A percentile compares a stretch with the other conserved stretches of the same genome.
Conservation (phyloP, 192 early-diverging fungal genomes). For the Podila epicladia region DNA sequence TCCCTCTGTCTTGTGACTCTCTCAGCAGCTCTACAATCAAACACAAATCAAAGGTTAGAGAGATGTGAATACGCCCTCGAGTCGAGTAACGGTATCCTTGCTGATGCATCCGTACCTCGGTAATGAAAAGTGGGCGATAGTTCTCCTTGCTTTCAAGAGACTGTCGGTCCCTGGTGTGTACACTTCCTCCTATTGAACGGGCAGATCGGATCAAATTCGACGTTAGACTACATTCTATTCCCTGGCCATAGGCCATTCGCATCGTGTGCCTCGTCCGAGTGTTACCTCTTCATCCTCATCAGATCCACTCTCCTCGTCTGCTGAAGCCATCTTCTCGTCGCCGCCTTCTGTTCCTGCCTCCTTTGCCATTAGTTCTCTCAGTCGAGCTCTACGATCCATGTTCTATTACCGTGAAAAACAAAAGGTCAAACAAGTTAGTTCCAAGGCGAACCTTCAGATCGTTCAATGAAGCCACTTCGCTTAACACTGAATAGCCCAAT, state of each 20-base stretch:
- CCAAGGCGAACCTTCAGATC: no score
- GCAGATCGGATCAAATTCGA: no score
- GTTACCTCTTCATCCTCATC: slow-evolving; percentile 39
- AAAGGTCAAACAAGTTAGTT: neutral
- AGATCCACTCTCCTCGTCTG: slow-evolving; percentile 61
- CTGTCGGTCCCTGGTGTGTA: slow-evolving; percentile 81
- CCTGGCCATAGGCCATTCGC: no score
- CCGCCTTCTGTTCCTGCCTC: slow-evolving; percentile 51
- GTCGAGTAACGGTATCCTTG: neutral
- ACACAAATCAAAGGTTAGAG: neutral
- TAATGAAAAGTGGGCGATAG: slow-evolving; percentile 81
- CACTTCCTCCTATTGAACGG: slow-evolving; percentile 72
- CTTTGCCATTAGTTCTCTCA: slow-evolving; percentile 79
- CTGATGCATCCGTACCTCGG: slow-evolving; percentile 52
- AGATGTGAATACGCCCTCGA: neutral
- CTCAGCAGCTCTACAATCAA: slow-evolving; percentile 62
- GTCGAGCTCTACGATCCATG: slow-evolving; percentile 74
- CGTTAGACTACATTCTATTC: no score
- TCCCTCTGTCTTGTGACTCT: slow-evolving; percentile 71
- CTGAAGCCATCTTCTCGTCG: slow-evolving; percentile 61
- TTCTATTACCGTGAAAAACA: slow-evolving; percentile 23
- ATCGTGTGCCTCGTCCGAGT: neutral
- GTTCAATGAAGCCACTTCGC: no score
- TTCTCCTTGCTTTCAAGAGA: slow-evolving; percentile 73
- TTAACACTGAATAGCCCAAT: slow-evolving; percentile 1